Evolutionary conservation across 208 protist genomes (phyloP).

Genomic region (Strigomonas galati): DNA sequence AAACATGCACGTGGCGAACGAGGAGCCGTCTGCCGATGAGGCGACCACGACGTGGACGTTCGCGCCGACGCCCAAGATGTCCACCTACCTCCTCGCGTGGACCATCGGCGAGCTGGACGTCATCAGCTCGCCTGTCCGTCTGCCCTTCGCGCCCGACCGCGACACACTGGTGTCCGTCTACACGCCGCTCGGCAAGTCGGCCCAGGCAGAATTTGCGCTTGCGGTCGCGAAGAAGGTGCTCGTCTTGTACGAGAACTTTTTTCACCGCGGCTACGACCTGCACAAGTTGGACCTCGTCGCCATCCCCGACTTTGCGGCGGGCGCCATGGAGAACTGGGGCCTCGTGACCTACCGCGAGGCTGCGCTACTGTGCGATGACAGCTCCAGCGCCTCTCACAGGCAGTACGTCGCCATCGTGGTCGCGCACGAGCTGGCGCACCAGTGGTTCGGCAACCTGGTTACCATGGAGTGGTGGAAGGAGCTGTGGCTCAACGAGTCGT

Average conservation of each 20-base stretch:
- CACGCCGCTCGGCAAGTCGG: slow-evolving; percentile 40
- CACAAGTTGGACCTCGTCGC: slow-evolving; percentile 96
- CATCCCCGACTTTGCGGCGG: slow-evolving; percentile 91
- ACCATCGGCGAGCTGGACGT: slow-evolving; percentile 86
- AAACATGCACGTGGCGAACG: slow-evolving; percentile 55
- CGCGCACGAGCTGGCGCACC: slow-evolving; percentile 94
- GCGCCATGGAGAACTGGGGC: slow-evolving; percentile 99
- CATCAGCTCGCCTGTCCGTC: slow-evolving; percentile 20
- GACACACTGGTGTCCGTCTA: slow-evolving; percentile 45
- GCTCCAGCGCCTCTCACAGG: slow-evolving; percentile 35
- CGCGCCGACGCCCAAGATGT: slow-evolving; percentile 85
- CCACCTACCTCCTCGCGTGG: slow-evolving; percentile 96
- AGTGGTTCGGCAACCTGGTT: slow-evolving; percentile 98
- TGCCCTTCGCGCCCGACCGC: slow-evolving; percentile 15
- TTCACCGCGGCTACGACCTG: slow-evolving; percentile 85
- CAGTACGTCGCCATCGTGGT: slow-evolving; percentile 81
- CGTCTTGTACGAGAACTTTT: slow-evolving; percentile 80
- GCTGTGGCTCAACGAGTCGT: slow-evolving; percentile 98
- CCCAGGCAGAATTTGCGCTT: slow-evolving; percentile 70
- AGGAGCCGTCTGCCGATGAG: slow-evolving; percentile 5
- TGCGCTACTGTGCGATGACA: slow-evolving; percentile 59
- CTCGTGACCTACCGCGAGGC: slow-evolving; percentile 94
- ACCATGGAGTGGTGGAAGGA: slow-evolving; percentile 98
- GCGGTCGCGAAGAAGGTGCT: slow-evolving; percentile 65
- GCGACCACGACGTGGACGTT: slow-evolving; percentile 56